A percentile compares a stretch with the other conserved stretches of the same genome.
These are phyloP conservation scores for Darksidea phi DNA, from an alignment of 495 filamentous ascomycete genomes.

Conservation along the genomic window DNA sequence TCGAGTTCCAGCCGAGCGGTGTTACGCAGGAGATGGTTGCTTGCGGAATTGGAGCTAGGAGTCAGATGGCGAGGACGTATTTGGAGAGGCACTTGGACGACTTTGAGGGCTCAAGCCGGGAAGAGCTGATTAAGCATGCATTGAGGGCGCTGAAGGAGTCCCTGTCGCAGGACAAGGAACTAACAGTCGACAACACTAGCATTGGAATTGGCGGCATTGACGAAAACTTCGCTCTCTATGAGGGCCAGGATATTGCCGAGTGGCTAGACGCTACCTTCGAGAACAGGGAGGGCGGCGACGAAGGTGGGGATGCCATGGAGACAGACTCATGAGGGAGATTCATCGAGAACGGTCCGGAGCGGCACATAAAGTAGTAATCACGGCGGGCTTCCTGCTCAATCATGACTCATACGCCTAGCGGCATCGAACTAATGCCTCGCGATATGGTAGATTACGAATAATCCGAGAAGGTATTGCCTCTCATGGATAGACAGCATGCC, in stretches of 20 bases:
- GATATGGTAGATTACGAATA: too few species aligned
- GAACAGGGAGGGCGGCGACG: constrained; percentile 65
- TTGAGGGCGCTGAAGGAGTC: constrained; percentile 91
- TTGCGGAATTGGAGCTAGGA: constrained; percentile 90
- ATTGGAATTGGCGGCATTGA: constrained; percentile 62
- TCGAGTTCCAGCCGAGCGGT: constrained; percentile 95
- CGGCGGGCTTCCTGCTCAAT: too few species aligned
- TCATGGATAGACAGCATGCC: too few species aligned
- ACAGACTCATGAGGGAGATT: constrained; percentile 63
- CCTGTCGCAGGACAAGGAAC: constrained; percentile 91
- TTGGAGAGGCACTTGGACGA: constrained; percentile 84
- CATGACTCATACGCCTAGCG: too few species aligned
- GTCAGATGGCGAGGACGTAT: constrained; percentile 96
- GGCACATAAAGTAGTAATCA: too few species aligned
- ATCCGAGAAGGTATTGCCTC: too few species aligned
- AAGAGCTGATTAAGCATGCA: constrained; percentile 88
- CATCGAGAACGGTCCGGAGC: too few species aligned
- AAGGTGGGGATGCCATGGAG: constrained; percentile 57
- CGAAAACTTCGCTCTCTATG: constrained; percentile 84
- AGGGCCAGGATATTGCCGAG: constrained; percentile 76
- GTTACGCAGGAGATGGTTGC: constrained; percentile 96
- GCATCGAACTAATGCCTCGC: too few species aligned
- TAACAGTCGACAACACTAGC: constrained; percentile 94
- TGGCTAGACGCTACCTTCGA: constrained; percentile 63
- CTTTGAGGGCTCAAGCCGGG: constrained; percentile 68